phyloP scores from a whole-genome alignment of 139 green algal genomes.

The Chlorella sp. region DNA sequence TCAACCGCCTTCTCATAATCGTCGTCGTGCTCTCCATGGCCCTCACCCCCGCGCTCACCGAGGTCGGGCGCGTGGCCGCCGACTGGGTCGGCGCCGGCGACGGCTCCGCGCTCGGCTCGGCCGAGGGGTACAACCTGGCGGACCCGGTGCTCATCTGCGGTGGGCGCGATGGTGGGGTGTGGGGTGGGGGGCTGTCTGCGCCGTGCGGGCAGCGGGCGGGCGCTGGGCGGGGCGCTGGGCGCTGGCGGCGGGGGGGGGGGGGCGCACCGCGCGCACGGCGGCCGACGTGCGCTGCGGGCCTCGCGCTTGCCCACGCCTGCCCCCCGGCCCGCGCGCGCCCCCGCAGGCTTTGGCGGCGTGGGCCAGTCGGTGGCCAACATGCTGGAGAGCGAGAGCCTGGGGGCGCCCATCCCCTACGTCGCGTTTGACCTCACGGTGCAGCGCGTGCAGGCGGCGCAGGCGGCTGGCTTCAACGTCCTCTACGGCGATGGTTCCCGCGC shows the following conservation, averaged over 20 bases:
- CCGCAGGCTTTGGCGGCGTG: constrained; percentile 80
- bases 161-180: too few species aligned
- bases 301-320: too few species aligned
- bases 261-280: too few species aligned
- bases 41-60: constrained; percentile 83
- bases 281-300: too few species aligned
- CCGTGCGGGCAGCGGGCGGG: too few species aligned
- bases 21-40: constrained; percentile 94
- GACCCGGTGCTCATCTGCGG: constrained; percentile 78
- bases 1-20: constrained; percentile 95
- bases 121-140: constrained; percentile 36
- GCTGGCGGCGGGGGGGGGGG: too few species aligned
- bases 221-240: too few species aligned
- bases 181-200: too few species aligned
- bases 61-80: constrained; percentile 59
- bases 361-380: constrained; percentile 89
- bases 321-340: too few species aligned
- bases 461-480: constrained; percentile 60
- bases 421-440: constrained; percentile 81
- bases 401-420: constrained; percentile 64
- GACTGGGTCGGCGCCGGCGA: constrained; percentile 2
- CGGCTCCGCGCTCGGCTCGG: background rate
- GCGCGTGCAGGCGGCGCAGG: constrained; percentile 58
- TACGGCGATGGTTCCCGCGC: constrained; percentile 76
- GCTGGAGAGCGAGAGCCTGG: constrained; percentile 61